These are phyloP conservation scores for Akanthomyces dipterigenus DNA, from an alignment of 2,329 filamentous ascomycete genomes.

Conservation along the genomic window DNA sequence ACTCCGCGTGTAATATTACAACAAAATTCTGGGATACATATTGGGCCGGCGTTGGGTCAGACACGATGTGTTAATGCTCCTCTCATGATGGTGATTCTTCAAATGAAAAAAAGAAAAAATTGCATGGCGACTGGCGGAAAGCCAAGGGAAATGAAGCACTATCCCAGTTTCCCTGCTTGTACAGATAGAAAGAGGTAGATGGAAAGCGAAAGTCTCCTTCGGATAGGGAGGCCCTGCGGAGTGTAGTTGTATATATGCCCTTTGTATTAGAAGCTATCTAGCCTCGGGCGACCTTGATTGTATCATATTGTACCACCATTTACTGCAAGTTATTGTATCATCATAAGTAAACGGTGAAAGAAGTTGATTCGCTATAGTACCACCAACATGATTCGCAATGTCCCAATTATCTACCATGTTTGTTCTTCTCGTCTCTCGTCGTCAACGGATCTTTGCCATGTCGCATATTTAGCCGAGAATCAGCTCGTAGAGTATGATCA, in stretches of 20 bases:
- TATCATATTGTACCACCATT: conserved; percentile 5
- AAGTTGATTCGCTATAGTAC: background rate
- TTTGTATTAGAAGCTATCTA: conserved; percentile 11
- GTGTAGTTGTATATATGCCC: conserved; percentile 8
- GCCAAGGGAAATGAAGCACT: background rate
- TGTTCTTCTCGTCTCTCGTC: background rate
- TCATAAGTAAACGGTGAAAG: background rate
- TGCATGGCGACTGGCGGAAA: conserved; percentile 6
- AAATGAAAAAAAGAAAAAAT: conserved; percentile 1
- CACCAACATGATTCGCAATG: background rate
- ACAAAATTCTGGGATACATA: conserved; percentile 17
- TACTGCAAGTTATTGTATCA: background rate
- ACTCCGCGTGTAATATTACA: conserved; percentile 27
- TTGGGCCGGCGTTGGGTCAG: conserved; percentile 28
- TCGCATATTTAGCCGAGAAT: conserved; percentile 59
- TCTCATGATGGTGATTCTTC: conserved; percentile 32
- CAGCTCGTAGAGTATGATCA: conserved; percentile 71
- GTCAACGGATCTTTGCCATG: too few species aligned
- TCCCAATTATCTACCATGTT: background rate
- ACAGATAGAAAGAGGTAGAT: background rate
- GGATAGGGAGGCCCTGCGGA: background rate
- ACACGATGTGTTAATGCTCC: conserved; percentile 37
- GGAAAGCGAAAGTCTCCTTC: conserved; percentile 1
- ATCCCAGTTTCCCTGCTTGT: background rate
- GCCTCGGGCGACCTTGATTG: background rate